Conservation (phyloP, 1,139 yeast genomes). For the Kurtzmaniella quercitrusa region DNA sequence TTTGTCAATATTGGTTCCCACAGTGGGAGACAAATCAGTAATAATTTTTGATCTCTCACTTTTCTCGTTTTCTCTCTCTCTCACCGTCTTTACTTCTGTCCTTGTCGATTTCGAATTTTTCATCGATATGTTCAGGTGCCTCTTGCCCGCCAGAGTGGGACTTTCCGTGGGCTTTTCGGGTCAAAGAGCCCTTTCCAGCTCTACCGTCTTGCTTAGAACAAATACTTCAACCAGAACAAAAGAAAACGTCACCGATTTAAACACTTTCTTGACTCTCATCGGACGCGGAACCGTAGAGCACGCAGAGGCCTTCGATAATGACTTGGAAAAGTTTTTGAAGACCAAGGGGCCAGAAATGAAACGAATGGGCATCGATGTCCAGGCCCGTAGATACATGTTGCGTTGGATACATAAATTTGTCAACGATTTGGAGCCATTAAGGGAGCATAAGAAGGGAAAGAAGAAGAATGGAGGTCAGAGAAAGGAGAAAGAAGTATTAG, state of each 20-base stretch:
- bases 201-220: slow-evolving; percentile 20
- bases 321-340: slow-evolving; percentile 65
- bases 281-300: slow-evolving; percentile 75
- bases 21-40: too few species aligned
- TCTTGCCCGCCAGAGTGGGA: not conserved
- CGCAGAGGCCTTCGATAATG: slow-evolving; percentile 63
- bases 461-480: slow-evolving; percentile 92
- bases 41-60: too few species aligned
- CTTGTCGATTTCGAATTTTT: not conserved
- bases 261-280: slow-evolving; percentile 64
- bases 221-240: slow-evolving; percentile 42
- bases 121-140: not conserved
- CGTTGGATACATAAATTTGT: slow-evolving; percentile 46
- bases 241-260: slow-evolving; percentile 66
- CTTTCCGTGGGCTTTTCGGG: not conserved
- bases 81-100: not conserved
- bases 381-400: slow-evolving; percentile 63
- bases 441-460: slow-evolving; percentile 59
- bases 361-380: slow-evolving; percentile 73
- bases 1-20: too few species aligned
- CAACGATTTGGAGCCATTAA: slow-evolving; percentile 54
- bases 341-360: slow-evolving; percentile 59
- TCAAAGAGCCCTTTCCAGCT: slow-evolving; percentile 11
- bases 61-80: not conserved
- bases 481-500: slow-evolving; percentile 63